These are phyloP conservation scores for Penicillium sp. DNA, from an alignment of 2,329 filamentous ascomycete species.

Conservation along the genomic window DNA sequence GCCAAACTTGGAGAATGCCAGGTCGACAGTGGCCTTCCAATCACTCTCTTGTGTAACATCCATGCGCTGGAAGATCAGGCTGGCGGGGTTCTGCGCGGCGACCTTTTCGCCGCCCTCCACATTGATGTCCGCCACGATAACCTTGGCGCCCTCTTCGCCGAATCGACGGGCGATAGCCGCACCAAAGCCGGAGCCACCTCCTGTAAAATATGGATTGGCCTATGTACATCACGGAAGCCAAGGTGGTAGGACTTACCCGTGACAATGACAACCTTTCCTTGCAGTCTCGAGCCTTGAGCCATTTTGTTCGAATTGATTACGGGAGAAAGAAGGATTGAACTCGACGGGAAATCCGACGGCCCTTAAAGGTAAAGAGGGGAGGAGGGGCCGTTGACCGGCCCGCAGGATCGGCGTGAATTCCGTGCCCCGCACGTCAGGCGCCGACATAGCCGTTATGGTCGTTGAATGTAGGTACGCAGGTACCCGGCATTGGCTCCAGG, in stretches of 20 bases:
- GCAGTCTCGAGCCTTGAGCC: constrained; percentile 33
- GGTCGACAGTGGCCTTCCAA: constrained; percentile 34
- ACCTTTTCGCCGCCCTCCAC: constrained; percentile 33
- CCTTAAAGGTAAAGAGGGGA: constrained; percentile 14
- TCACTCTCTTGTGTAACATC: constrained; percentile 36
- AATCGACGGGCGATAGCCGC: constrained; percentile 42
- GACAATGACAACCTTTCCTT: constrained; percentile 47
- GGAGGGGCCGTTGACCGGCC: not conserved
- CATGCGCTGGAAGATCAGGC: constrained; percentile 34
- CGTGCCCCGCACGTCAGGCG: constrained; percentile 18
- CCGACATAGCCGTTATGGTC: not conserved
- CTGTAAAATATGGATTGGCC: constrained; percentile 12
- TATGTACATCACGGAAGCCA: too few species aligned
- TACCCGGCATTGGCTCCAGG: not conserved
- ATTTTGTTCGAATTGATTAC: constrained; percentile 1
- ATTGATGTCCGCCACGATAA: constrained; percentile 45
- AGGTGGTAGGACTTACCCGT: constrained; percentile 35
- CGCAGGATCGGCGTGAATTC: constrained; percentile 16
- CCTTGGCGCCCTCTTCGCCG: constrained; percentile 42
- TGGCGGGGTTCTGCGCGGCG: constrained; percentile 28
- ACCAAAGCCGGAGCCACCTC: constrained; percentile 45
- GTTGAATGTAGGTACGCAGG: not conserved
- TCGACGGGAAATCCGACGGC: not conserved
- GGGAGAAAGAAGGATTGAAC: not conserved
- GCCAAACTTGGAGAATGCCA: constrained; percentile 31